Evolutionary conservation across 495 filamentous ascomycete species (phyloP).

Genomic region (Cetradonia linearis): DNA sequence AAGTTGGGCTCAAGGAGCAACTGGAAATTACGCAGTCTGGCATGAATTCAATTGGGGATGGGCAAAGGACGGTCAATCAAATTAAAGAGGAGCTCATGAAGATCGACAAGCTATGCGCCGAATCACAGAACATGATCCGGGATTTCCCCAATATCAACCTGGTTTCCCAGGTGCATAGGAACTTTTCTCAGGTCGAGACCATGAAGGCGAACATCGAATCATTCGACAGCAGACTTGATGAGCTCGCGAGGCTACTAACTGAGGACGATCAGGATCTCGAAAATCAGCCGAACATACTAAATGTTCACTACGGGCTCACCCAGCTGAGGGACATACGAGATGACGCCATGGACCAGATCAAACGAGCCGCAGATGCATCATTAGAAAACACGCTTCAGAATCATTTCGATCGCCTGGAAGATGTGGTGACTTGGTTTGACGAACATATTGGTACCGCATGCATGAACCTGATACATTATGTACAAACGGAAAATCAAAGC

Average conservation of each 20-base stretch:
- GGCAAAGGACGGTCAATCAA: slow-evolving; percentile 72
- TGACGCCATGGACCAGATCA: slow-evolving; percentile 90
- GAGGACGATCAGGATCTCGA: slow-evolving; percentile 78
- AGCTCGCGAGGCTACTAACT: slow-evolving; percentile 61
- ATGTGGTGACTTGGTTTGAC: slow-evolving; percentile 86
- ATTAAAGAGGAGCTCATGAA: slow-evolving; percentile 98
- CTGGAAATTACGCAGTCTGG: slow-evolving; percentile 84
- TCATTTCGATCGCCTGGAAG: slow-evolving; percentile 80
- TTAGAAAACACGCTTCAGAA: slow-evolving; percentile 72
- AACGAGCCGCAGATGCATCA: slow-evolving; percentile 58
- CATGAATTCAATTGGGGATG: slow-evolving; percentile 75
- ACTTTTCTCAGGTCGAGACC: slow-evolving; percentile 81
- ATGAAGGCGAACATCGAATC: slow-evolving; percentile 84
- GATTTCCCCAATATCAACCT: slow-evolving; percentile 96
- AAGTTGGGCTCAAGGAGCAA: slow-evolving; percentile 77
- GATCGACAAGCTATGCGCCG: slow-evolving; percentile 94
- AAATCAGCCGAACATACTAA: slow-evolving; percentile 84
- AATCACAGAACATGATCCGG: slow-evolving; percentile 88
- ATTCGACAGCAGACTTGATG: slow-evolving; percentile 65
- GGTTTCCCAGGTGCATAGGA: slow-evolving; percentile 84
- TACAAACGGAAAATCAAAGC: slow-evolving; percentile 73
- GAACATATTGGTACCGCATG: slow-evolving; percentile 83
- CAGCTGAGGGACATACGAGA: slow-evolving; percentile 86
- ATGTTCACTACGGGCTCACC: slow-evolving; percentile 83
- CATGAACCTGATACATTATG: slow-evolving; percentile 77